Evolutionary conservation across 805 yeast genomes (phyloP), one percentile per base, ranked within the genome.

Genomic region (Grigorovia jiainica): DNA sequence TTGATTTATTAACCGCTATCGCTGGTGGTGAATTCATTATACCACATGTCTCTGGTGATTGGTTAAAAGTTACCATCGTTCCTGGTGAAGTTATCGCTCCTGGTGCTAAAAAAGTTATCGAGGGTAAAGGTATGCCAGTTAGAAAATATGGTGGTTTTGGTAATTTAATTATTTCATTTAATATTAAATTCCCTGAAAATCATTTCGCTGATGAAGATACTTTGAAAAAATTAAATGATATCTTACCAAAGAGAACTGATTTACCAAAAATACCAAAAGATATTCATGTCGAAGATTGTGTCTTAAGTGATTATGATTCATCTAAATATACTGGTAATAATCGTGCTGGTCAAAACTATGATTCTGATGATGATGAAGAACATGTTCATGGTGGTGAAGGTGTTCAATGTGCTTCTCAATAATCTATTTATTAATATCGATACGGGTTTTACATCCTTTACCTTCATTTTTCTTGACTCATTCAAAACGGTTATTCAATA

Each of bases 101-200:
- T 40, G 95, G 85, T 49, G 62, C 71, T 34, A 70, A 79, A 55
- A 89, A 87, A 68, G 87, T 87, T 42, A 69, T 92, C 49, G 87
- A 82, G 53, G 86, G 80, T 56, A 89, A 90, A 67, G 99, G 99
- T 79, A 92, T 92, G 98, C 99, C 98, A 52, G 70, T 90, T 51
- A 81, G 73, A 67, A 79, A 92, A 67, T 81, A 76, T 61, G 95
- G 95, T 63, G 86, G 87, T 49, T 72, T 64, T 57, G 99, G 99
- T 66, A 78, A 87, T 68, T 73, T 92, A 69, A 78, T 85, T 56
- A 69, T 92, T 53, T 81, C 84, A 61, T 92, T 92, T 68, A 79
- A 78, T 50, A 75, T 92, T 57, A 87, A 83, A 61, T 92, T 92
- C 86, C 99, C 99, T 50, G 60, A 62, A 41, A 65, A 72, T 41